These are phyloP conservation scores for Rosellinia necatrix DNA, from an alignment of 2,329 filamentous ascomycete genomes.

Conservation along the genomic window DNA sequence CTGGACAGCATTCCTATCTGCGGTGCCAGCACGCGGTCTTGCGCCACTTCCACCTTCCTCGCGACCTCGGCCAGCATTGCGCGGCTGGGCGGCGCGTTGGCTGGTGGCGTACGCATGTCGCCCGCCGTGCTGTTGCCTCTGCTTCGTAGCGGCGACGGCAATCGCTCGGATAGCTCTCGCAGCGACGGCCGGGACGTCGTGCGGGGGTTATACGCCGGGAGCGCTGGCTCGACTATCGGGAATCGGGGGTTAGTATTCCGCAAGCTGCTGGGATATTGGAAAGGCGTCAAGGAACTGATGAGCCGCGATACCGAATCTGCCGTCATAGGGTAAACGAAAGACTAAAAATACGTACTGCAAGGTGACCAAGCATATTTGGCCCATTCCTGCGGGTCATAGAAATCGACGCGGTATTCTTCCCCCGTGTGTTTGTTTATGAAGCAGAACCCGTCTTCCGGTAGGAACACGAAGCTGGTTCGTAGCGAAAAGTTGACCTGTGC, in stretches of 20 bases:
- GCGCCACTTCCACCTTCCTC: slow-evolving; percentile 39
- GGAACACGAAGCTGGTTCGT: slow-evolving; percentile 79
- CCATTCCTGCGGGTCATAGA: slow-evolving; percentile 82
- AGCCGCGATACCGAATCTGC: not conserved
- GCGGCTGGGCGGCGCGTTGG: slow-evolving; percentile 31
- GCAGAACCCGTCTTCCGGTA: slow-evolving; percentile 85
- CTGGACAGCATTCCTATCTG: slow-evolving; percentile 49
- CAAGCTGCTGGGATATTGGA: not conserved
- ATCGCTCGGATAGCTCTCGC: slow-evolving; percentile 49
- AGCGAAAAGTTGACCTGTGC: slow-evolving; percentile 94
- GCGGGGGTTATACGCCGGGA: slow-evolving; percentile 60
- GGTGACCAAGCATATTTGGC: slow-evolving; percentile 77
- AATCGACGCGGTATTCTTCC: slow-evolving; percentile 81
- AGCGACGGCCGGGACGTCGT: slow-evolving; percentile 50
- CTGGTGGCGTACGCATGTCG: slow-evolving; percentile 31
- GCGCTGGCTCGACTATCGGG: slow-evolving; percentile 56
- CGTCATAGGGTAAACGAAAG: not conserved
- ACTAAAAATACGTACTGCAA: slow-evolving; percentile 50
- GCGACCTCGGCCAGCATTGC: slow-evolving; percentile 34
- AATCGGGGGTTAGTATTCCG: not conserved
- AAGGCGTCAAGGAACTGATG: not conserved
- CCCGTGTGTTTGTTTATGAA: slow-evolving; percentile 84
- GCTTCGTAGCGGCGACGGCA: slow-evolving; percentile 51
- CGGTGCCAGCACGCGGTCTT: slow-evolving; percentile 49
- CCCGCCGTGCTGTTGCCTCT: slow-evolving; percentile 48